Conservation (phyloP, 768 basidiomycete species). For the Trametes punicea region DNA sequence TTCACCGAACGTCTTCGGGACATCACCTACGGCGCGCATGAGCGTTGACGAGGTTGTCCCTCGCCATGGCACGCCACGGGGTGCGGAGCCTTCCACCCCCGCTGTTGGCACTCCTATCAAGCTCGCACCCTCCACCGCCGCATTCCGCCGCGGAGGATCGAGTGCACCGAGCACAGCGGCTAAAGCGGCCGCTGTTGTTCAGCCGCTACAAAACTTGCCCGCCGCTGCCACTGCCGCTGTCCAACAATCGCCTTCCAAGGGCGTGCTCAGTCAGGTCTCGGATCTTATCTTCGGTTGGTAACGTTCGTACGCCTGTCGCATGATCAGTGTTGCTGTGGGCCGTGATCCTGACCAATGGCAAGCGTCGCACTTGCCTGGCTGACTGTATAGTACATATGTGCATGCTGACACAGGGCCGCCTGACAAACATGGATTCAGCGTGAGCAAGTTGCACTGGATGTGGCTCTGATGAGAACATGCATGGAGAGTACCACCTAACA, state of each 20-base stretch:
- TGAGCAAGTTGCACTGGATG: no score
- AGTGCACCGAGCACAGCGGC: conserved; percentile 8
- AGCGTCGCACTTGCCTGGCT: no score
- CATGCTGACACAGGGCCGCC: no score
- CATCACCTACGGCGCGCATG: conserved; percentile 15
- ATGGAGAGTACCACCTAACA: no score
- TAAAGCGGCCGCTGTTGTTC: conserved; percentile 2
- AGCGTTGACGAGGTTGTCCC: conserved; percentile 36
- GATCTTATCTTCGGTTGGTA: conserved; percentile 86
- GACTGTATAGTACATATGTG: no score
- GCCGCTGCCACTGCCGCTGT: conserved; percentile 29
- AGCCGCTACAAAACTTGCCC: conserved; percentile 8
- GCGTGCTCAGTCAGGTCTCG: conserved; percentile 69
- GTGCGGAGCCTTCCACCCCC: conserved; percentile 32
- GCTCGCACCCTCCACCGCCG: conserved; percentile 68
- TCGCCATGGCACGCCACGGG: conserved; percentile 27
- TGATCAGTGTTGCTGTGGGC: no score
- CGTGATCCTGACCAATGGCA: no score
- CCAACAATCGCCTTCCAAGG: conserved; percentile 45
- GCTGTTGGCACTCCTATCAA: conserved; percentile 67
- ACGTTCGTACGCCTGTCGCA: conserved; percentile 8
- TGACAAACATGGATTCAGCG: no score
- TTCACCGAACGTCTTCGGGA: conserved; percentile 41
- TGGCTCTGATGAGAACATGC: no score
- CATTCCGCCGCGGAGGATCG: conserved; percentile 54